Base-by-base conservation (phyloP, 2,329 filamentous ascomycete species). In the Ophidiomyces ophidiicola region DNA sequence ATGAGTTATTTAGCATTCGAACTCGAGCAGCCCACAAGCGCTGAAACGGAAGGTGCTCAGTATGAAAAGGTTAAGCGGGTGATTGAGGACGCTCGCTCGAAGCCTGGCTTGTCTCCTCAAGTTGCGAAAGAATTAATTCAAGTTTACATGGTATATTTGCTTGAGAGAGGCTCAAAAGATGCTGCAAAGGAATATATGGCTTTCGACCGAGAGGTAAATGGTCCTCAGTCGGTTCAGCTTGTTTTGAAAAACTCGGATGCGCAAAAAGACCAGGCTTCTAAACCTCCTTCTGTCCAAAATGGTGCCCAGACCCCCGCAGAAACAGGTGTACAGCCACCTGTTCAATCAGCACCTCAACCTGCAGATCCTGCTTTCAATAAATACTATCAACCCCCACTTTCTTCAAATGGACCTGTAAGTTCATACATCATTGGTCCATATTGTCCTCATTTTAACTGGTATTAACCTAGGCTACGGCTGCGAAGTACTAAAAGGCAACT, bases 1-100 rank as follows among this genome's bases (percentile, higher is more conserved):
- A 70, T 78, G 50, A 82, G 76, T 53, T 96, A 86, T 69, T 72
- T 96, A 39, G 69, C 80, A 43, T 94, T 98, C 54, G 90, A 98
- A 64, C 68, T 92, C 34, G 77, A 82, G 41, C 87, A 94, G 58
- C 80, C 83, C 7, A 80, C 78, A 1, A 78, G 67, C 45, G 63
- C 69, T 1, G 72, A 77, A 35, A 68, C 71, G 2, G 82, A 88
- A 53, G 51, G 67, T 1, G 66, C 74, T 41, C 76, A 85, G 41
- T 76, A 78, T 37, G 69, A 77, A 47, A 79, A 79, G n/a, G 76
- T 96, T 55, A 84, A 84, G 63, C 72, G 78, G 38, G 80, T 94
- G 8, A 76, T 88, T 53, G 72, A 82, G 15, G 76, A 84, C 51
- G 72, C 94, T 51, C 72, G 80, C 23, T 67, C 70, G 33, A 83